Conservation (phyloP, 192 early-diverging fungal genomes). For the Jimgerdemannia flammicorona region DNA sequence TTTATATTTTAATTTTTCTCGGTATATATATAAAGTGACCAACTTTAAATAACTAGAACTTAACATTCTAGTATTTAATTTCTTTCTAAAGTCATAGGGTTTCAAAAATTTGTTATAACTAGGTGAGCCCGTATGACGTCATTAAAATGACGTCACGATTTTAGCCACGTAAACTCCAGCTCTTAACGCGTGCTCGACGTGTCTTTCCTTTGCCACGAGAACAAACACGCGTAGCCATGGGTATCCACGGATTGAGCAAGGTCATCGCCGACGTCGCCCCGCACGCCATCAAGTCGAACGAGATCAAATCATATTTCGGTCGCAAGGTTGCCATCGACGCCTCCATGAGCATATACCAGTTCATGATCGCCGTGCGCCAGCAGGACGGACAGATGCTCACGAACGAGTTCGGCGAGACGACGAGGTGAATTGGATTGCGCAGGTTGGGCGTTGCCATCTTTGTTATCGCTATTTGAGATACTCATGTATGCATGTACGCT, state of each 20-base stretch:
- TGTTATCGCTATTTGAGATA: not conserved
- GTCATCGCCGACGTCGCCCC: conserved; percentile 91
- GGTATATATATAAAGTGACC: too few species aligned
- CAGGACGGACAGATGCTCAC: conserved; percentile 87
- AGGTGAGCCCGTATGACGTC: too few species aligned
- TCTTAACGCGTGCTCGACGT: not conserved
- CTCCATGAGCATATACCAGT: conserved; percentile 98
- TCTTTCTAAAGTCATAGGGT: too few species aligned
- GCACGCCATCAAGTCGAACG: conserved; percentile 74
- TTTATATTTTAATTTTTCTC: too few species aligned
- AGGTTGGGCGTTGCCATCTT: not conserved
- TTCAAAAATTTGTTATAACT: too few species aligned
- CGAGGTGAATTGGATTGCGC: conserved; percentile 45
- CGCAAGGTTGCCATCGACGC: conserved; percentile 97
- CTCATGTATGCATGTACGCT: too few species aligned
- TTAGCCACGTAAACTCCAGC: too few species aligned
- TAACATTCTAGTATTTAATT: too few species aligned
- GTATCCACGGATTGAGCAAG: conserved; percentile 85
- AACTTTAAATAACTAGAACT: too few species aligned
- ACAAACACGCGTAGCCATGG: conserved; percentile 43
- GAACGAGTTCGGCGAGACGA: conserved; percentile 88
- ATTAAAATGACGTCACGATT: too few species aligned
- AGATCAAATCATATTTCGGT: conserved; percentile 87
- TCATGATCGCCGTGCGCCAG: conserved; percentile 92
- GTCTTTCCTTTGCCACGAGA: not conserved